Base-by-base conservation (phyloP, 768 basidiomycete species). In the Tulasnella sp. region DNA sequence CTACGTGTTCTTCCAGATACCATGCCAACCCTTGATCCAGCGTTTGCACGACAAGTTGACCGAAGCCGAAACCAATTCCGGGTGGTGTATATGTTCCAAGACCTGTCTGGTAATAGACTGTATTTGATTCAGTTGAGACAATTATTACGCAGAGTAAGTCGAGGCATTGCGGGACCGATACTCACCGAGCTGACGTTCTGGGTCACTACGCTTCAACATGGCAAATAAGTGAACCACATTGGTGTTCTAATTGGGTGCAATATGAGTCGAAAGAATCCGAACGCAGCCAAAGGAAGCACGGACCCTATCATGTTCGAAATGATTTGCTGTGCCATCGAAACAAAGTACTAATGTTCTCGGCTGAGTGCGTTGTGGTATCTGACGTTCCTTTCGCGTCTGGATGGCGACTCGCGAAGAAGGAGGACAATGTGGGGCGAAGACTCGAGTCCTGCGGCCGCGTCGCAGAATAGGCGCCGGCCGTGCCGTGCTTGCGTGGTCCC, bases 1-100 rank as follows among this genome's bases (percentile, higher is more conserved):
- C 83, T 2, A 58, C 56, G 70, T 88, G 86, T 1, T 67, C 77
- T 55, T 82, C 81, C 43, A 88, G 73, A 65, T 84, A 88, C 80
- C 85, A 88, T 21, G 88, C 88, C 61, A 88, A 70, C 0, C 84
- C 87, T 51, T 78, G 70, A 65, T 90, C 88, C 42, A 84, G 56
- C 3, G 83, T 65, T 66, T 80, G 80, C 4, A 85, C 86, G 0
- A 72, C 64, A 7, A 19, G 78, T 80, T 78, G 50, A 73, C 68
- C 61, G 80, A 81, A 5, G 82, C 0, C 0, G 84, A 84, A 0
- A 79, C 77, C 19, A 86, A 81, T 17, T 79, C 75, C 0, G 85
- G 56, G 4, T 4, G 56, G 56, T 4, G 24, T 21, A 26, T 58
- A 58, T 11, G 58, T 59, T 5, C 58, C 58, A n/a, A 59, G 48